Conservation (phyloP, 805 yeast species). For the Nakazawaea ambrosiae region DNA sequence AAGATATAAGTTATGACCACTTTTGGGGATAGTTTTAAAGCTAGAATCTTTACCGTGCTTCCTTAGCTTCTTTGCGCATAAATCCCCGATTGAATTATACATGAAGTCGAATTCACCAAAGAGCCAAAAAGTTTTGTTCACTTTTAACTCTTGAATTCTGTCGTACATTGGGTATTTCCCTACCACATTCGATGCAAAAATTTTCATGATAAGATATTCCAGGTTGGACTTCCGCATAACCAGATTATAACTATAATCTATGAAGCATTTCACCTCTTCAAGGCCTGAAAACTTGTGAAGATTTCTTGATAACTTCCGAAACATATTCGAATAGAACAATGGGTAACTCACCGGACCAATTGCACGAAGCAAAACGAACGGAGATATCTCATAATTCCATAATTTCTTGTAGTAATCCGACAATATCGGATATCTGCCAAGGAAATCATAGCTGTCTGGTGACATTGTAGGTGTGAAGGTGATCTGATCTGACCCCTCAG, state of each 20-base stretch:
- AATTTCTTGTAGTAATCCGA: constrained; percentile 25
- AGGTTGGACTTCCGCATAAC: constrained; percentile 24
- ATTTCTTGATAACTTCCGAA: constrained; percentile 20
- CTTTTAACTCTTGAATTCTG: constrained; percentile 32
- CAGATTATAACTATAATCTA: constrained; percentile 26
- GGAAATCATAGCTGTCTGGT: constrained; percentile 36
- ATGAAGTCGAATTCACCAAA: constrained; percentile 76
- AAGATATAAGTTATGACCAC: constrained; percentile 74
- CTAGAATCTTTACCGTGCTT: constrained; percentile 19
- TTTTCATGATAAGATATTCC: constrained; percentile 33
- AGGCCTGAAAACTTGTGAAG: constrained; percentile 14
- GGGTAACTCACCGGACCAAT: constrained; percentile 31
- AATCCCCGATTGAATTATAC: constrained; percentile 55
- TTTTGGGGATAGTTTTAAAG: constrained; percentile 37
- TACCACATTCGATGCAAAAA: constrained; percentile 50
- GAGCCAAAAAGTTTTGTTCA: constrained; percentile 33
- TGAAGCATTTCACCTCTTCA: constrained; percentile 22
- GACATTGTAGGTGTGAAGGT: constrained; percentile 30
- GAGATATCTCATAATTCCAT: constrained; percentile 35
- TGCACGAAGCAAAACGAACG: constrained; percentile 41
- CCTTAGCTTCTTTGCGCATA: constrained; percentile 26
- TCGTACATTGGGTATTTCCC: constrained; percentile 64
- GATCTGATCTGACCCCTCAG: constrained; percentile 7
- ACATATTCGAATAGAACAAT: constrained; percentile 19
- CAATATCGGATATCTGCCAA: constrained; percentile 39